Base-by-base conservation (phyloP, 2,329 filamentous ascomycete species). In the Dryadomyces sulphureus region DNA sequence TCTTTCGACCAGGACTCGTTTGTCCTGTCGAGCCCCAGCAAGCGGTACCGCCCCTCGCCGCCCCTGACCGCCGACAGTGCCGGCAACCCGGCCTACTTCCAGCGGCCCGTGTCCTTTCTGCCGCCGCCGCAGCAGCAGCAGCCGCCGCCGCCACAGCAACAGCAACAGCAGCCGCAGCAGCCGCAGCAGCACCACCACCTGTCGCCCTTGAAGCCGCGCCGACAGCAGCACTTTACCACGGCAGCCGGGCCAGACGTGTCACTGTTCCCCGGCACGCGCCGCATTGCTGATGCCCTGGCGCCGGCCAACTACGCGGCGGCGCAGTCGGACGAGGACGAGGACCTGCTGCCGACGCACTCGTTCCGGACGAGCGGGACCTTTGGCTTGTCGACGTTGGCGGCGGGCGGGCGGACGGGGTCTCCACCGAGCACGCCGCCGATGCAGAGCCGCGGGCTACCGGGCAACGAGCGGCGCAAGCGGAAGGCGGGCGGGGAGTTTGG, bases 391-490 rank as follows among this genome's bases (percentile, higher is more conserved):
- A 20, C 45, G 5, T 34, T 47, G 5, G 42, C 45, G 5, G 39
- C 47, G 16, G 22, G 40, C 71, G 77, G 45, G 21, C 51, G 45
- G n/a, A 21, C 45, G 16, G 41, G 86, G 85, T 94, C 89, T 12
- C 88, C 88, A 34, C 88, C 88, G 34, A 78, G 80, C 49, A 93
- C 87, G 42, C 86, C 86, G n/a, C 84, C 82, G 24, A 76, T 76
- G 69, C 72, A 75, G 45, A 70, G 61, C 59, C 68, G 73, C 55
- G 60, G 64, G 55, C 60, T 73, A 48, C 63, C 50, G 17, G 45
- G 45, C 36, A 47, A 63, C 52, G 65, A 65, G 50, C 70, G 65
- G 48, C 69, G 16, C 16, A 38, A 35, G 17, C n/a, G 39, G 24
- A 63, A 68, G 4, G 77, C 76, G 49, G 79, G 38, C 34, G 45